phyloP scores from a whole-genome alignment of 2,329 filamentous ascomycete genomes.

The Fusarium sp. region DNA sequence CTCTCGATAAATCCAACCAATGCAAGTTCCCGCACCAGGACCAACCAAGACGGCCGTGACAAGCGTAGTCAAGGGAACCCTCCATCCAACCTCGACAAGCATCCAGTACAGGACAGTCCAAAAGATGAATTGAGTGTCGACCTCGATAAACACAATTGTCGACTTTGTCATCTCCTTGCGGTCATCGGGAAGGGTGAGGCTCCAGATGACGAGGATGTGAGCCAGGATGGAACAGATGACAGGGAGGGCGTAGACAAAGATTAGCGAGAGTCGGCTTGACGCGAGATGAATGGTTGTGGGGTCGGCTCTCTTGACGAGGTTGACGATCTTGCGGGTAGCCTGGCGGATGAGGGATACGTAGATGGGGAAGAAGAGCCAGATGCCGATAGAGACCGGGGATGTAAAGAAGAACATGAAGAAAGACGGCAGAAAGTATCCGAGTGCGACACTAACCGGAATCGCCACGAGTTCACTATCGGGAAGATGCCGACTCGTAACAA shows the following conservation, averaged over 20 bases:
- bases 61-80: conserved; percentile 50
- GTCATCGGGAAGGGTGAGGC: conserved; percentile 56
- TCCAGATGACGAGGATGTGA: conserved; percentile 58
- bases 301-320: conserved; percentile 42
- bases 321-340: conserved; percentile 47
- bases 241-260: conserved; percentile 60
- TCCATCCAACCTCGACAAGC: conserved; percentile 62
- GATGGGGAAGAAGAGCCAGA: conserved; percentile 66
- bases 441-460: conserved; percentile 61
- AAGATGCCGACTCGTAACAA: conserved; percentile 51
- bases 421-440: conserved; percentile 62
- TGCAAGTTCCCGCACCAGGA: conserved; percentile 53
- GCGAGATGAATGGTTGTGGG: conserved; percentile 57
- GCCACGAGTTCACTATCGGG: conserved; percentile 67
- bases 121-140: conserved; percentile 59
- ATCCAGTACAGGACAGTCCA: conserved; percentile 66
- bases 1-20: conserved; percentile 56
- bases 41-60: conserved; percentile 49
- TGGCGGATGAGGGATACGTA: conserved; percentile 60
- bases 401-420: conserved; percentile 59
- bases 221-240: conserved; percentile 57
- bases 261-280: conserved; percentile 52
- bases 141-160: conserved; percentile 58
- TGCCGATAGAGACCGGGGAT: conserved; percentile 51
- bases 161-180: conserved; percentile 63